Evolutionary conservation across 164 flowering plant genomes (phyloP), one percentile per base, ranked within the genome.

Genomic region (Liquidambar formosana): DNA sequence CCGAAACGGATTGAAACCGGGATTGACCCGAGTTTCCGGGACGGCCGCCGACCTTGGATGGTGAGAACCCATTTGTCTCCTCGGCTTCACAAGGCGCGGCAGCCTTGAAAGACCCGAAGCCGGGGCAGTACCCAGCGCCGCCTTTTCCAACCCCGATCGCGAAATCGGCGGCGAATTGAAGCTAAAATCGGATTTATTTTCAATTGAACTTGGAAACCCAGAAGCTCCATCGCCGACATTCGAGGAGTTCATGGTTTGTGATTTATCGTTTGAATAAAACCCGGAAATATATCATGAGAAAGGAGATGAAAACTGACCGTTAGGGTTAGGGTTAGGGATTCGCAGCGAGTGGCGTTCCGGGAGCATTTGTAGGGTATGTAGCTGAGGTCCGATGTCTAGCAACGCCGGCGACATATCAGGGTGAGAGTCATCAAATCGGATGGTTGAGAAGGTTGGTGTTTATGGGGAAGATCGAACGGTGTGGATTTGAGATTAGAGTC

Each of bases 11-110:
- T 72, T 76, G 59, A 65, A 71, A 38, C 77, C 75, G 19, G 65
- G 67, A 53, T 19, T 71, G 4, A 21, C 22, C 27, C 16, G 0
- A 22, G 65, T 15, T 5, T 65, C 77, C 8, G 56, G 51, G n/a
- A 9, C 70, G 9, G 79, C 45, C 52, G 74, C 15, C 16, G 75
- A 38, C 57, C 71, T 76, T 16, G 73, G 70, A 66, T 52, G 64
- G 28, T 58, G 67, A n/a, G 77, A 54, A 33, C 65, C 63, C 65
- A 28, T 46, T 8, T 70, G 79, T 63, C 57, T 82, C 64, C 82
- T 78, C 44, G 68, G 51, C 69, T 84, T 84, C 15, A 47, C 38
- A 6, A 84, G 18, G 51, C 85, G 75, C 18, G 85, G 82, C 77
- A 69, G 78, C 19, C 56, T n/a, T n/a, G 80, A 48, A 33, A 68